Percentiles rank a stretch among this genome's conserved stretches.
These are phyloP conservation scores for Cunninghamia lanceolata DNA, from an alignment of 75 land plant species.

Conservation along the genomic window DNA sequence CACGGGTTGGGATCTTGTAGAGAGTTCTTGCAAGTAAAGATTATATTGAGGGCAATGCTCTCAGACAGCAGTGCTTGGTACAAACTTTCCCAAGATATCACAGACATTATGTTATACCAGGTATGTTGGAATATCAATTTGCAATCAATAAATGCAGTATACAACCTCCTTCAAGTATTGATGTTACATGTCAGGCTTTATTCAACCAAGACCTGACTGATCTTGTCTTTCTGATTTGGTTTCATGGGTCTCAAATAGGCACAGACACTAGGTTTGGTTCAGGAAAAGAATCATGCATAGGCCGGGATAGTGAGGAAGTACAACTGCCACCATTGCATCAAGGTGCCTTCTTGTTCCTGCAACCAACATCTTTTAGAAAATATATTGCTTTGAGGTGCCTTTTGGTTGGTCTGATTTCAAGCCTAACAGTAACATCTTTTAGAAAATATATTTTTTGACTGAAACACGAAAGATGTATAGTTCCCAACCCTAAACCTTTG, in stretches of 20 bases:
- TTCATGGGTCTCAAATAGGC: background rate
- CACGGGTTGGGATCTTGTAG: background rate
- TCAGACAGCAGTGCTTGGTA: conserved; percentile 10
- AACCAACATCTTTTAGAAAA: too few relatives aligned
- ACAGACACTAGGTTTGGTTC: conserved; percentile 2
- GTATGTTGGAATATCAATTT: conserved; percentile 3
- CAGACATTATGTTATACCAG: conserved; percentile 14
- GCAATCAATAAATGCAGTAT: background rate
- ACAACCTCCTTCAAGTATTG: background rate
- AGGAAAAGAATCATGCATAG: background rate
- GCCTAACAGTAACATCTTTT: background rate
- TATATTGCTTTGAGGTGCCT: too few relatives aligned
- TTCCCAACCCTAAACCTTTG: background rate
- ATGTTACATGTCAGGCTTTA: background rate
- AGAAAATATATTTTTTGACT: background rate
- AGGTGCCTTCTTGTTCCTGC: conserved; percentile 4
- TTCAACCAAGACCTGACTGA: background rate
- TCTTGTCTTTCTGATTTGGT: background rate
- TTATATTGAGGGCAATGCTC: conserved; percentile 11
- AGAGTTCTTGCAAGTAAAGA: conserved; percentile 10
- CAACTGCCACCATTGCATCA: background rate
- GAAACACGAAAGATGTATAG: background rate
- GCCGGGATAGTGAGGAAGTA: background rate
- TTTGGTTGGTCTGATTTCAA: background rate
- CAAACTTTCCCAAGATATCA: conserved; percentile 10